Evolutionary conservation across 768 basidiomycete species (phyloP).

Genomic region (Clavulina sp.): DNA sequence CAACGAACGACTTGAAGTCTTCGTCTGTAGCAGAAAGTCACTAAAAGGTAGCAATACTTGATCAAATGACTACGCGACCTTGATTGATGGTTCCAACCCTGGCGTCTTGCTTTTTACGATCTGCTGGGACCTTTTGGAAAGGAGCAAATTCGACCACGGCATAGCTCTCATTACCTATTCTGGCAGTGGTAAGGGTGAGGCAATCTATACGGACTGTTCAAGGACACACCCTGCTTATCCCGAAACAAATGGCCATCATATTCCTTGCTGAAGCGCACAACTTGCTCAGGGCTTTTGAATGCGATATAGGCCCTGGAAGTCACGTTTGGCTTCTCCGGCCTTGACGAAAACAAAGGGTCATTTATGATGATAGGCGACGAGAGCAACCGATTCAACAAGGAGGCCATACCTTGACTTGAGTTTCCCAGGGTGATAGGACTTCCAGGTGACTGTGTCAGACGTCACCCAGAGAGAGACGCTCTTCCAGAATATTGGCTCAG

Average conservation of each 20-base stretch:
- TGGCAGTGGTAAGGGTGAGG: neutral
- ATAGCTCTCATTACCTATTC: constrained; percentile 64
- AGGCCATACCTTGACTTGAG: constrained; percentile 41
- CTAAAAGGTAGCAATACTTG: neutral
- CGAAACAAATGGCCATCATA: constrained; percentile 87
- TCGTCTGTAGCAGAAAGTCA: constrained; percentile 34
- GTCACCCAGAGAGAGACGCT: constrained; percentile 73
- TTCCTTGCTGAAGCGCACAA: constrained; percentile 58
- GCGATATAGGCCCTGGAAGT: constrained; percentile 83
- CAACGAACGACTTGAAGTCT: constrained; percentile 67
- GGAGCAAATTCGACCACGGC: constrained; percentile 91
- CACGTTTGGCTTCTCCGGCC: constrained; percentile 68
- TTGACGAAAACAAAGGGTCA: constrained; percentile 15
- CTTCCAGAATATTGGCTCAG: constrained; percentile 87
- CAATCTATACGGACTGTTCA: neutral
- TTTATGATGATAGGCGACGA: neutral
- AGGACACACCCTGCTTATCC: constrained; percentile 69
- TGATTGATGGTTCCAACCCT: constrained; percentile 80
- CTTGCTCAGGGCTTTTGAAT: constrained; percentile 57
- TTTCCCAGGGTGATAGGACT: constrained; percentile 48
- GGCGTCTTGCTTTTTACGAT: constrained; percentile 62
- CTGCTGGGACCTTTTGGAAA: constrained; percentile 64
- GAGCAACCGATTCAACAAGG: neutral
- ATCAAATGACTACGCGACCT: constrained; percentile 28
- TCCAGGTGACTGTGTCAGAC: constrained; percentile 55